Evolutionary conservation across 148 eudicot species (phyloP).

Genomic region (Pharnaceum exiguum): DNA sequence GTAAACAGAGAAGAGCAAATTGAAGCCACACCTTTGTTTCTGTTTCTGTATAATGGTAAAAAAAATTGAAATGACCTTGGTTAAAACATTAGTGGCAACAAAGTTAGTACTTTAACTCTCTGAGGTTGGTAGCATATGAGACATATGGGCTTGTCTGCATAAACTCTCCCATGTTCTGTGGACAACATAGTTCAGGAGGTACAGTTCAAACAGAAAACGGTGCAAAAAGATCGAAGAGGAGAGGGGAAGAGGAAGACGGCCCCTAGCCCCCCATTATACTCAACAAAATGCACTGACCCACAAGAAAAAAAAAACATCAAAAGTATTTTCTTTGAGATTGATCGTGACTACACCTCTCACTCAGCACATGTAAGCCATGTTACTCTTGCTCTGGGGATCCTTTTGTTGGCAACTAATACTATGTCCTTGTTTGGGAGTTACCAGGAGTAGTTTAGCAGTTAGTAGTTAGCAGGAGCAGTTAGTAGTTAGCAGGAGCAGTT

Average conservation of each 20-base stretch:
- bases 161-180: slow-evolving; percentile 38
- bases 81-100: too few relatives aligned
- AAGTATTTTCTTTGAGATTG: slow-evolving; percentile 16
- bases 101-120: too few relatives aligned
- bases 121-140: neutral
- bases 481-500: too few relatives aligned
- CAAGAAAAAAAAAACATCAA: slow-evolving; percentile 24
- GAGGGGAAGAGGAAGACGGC: slow-evolving; percentile 6
- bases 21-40: too few relatives aligned
- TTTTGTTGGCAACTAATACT: too few relatives aligned
- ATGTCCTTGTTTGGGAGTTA: too few relatives aligned
- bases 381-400: slow-evolving; percentile 43
- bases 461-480: too few relatives aligned
- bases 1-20: too few relatives aligned
- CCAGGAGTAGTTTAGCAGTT: too few relatives aligned
- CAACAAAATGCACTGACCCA: slow-evolving; percentile 28
- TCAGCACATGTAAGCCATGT: slow-evolving; percentile 74
- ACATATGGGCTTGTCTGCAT: slow-evolving; percentile 10
- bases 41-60: too few relatives aligned
- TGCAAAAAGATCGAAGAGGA: slow-evolving; percentile 7
- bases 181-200: slow-evolving; percentile 19
- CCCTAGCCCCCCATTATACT: slow-evolving; percentile 23
- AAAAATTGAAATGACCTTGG: too few relatives aligned
- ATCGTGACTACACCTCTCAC: slow-evolving; percentile 35
- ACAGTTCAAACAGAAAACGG: slow-evolving; percentile 14